These are phyloP conservation scores for Tolypocladium inflatum DNA, from an alignment of 2,329 filamentous ascomycete genomes.

Conservation along the genomic window DNA sequence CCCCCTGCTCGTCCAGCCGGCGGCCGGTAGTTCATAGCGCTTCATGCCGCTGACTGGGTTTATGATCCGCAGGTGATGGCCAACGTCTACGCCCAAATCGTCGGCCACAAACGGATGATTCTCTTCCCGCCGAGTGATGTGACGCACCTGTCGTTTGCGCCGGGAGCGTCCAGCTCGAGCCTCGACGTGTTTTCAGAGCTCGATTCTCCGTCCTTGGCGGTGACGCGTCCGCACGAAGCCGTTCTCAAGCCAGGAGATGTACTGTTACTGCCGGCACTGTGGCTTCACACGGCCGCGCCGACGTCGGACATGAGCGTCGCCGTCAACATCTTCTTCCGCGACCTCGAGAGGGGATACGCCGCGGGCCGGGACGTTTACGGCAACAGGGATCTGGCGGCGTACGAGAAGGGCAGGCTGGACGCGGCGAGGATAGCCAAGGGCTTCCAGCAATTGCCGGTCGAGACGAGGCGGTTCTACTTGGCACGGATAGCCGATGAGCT, in stretches of 20 bases:
- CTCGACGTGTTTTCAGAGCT: constrained; percentile 57
- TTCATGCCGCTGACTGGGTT: not conserved
- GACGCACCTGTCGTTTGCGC: constrained; percentile 55
- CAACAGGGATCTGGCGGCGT: constrained; percentile 75
- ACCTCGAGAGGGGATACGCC: constrained; percentile 58
- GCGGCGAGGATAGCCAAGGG: constrained; percentile 54
- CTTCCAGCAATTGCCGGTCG: constrained; percentile 55
- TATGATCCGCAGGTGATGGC: constrained; percentile 57
- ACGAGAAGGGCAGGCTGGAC: constrained; percentile 71
- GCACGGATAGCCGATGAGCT: constrained; percentile 63
- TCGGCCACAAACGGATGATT: constrained; percentile 61
- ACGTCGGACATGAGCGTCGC: constrained; percentile 55
- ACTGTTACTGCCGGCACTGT: constrained; percentile 72
- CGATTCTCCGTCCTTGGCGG: constrained; percentile 25
- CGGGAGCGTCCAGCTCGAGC: constrained; percentile 73
- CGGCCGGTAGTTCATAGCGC: not conserved
- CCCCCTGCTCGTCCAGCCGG: not conserved
- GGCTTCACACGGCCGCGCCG: constrained; percentile 69
- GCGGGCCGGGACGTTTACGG: constrained; percentile 77
- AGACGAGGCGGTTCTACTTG: constrained; percentile 68
- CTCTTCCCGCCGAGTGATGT: constrained; percentile 76
- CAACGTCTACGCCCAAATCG: constrained; percentile 74
- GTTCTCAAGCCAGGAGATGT: constrained; percentile 62
- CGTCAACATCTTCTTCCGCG: constrained; percentile 84
- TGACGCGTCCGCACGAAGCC: constrained; percentile 57